Percentiles rank a stretch among this genome's conserved stretches.
Evolutionary conservation across 208 protist genomes (phyloP).

Genomic region (Novymonas esmeraldas): DNA sequence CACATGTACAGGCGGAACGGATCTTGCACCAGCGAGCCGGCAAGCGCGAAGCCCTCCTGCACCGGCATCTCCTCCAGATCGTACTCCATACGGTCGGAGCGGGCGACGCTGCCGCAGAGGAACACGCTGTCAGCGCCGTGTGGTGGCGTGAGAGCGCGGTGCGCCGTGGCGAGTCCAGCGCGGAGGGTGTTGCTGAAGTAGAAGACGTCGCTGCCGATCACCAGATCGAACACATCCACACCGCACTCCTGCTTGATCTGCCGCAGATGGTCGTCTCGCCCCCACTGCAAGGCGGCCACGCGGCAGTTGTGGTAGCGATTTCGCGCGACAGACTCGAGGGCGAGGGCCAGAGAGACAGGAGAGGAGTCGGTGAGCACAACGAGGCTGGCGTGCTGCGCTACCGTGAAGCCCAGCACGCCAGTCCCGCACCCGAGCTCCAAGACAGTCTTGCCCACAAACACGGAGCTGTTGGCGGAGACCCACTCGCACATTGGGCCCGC

Average conservation of each 20-base stretch:
- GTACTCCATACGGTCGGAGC: conserved; percentile 59
- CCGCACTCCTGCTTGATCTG: conserved; percentile 20
- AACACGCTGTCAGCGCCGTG: conserved; percentile 20
- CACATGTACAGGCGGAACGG: conserved; percentile 44
- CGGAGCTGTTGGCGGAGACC: conserved; percentile 23
- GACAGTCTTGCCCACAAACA: conserved; percentile 44
- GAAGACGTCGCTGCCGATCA: conserved; percentile 73
- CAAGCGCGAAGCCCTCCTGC: conserved; percentile 32
- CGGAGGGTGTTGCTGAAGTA: conserved; percentile 52
- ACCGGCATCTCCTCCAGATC: conserved; percentile 44
- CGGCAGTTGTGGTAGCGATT: conserved; percentile 27
- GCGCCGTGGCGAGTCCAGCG: conserved; percentile 41
- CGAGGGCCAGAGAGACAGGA: conserved; percentile 50
- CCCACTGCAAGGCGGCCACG: conserved; percentile 42
- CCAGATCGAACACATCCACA: conserved; percentile 44
- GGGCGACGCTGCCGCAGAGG: conserved; percentile 50
- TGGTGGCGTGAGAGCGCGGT: conserved; percentile 15
- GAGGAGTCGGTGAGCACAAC: conserved; percentile 61
- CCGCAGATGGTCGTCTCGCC: conserved; percentile 30
- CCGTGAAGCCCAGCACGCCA: conserved; percentile 45
- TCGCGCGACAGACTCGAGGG: conserved; percentile 17
- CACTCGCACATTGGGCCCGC: conserved; percentile 37
- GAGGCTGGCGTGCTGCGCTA: conserved; percentile 25
- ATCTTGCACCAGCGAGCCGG: conserved; percentile 13
- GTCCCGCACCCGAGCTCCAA: conserved; percentile 71